Evolutionary conservation across 2,329 filamentous ascomycete genomes (phyloP), one percentile per base, ranked within the genome.

Genomic region (Nemania sp.): DNA sequence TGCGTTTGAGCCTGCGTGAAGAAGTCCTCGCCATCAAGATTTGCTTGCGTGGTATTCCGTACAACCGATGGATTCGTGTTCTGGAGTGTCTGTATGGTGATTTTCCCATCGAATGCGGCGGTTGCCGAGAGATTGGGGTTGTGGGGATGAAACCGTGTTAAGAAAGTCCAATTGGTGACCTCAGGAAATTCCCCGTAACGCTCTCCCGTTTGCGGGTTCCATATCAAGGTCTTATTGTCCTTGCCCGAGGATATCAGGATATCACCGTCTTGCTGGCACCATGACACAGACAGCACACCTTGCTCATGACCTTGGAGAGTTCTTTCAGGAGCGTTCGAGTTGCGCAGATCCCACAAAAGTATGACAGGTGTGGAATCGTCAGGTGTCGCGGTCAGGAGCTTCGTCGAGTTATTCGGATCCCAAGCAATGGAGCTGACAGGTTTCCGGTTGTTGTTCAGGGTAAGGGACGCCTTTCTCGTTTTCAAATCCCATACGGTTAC

Each of bases 101-200:
- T 96, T 74, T 95, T 97, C 64, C 95, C 94, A 68, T 99, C 94
- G 63, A 97, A 97, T 2, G 93, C 96, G 8, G 95, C 94, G 15
- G 94, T 97, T 15, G 95, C 95, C 44, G 93, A 90, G 53, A 99
- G 79, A 68, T 86, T 90, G 9, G 94, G 93, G 72, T 99, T 96
- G 63, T 90, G 86, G 24, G 94, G 94, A 71, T 96, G 92, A 81
- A 95, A 97, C 58, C 88, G 84, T 5, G 94, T 96, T 69, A 93
- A 86, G 77, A 99, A 99, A 5, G 92, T 96, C 93, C 94, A 99
- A 73, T 97, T 99, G n/a, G 93, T 97, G 49, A 96, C 92, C 66
- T 97, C 91, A 4, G 93, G 92, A 68, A 97, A 93, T 73, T 97
- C 93, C 61, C 95, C 94, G 60, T 91, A 88, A 11, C 83, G 80